These are phyloP conservation scores for Ogataea hybrid DNA, from an alignment of 1,139 yeast genomes.

Conservation along the genomic window DNA sequence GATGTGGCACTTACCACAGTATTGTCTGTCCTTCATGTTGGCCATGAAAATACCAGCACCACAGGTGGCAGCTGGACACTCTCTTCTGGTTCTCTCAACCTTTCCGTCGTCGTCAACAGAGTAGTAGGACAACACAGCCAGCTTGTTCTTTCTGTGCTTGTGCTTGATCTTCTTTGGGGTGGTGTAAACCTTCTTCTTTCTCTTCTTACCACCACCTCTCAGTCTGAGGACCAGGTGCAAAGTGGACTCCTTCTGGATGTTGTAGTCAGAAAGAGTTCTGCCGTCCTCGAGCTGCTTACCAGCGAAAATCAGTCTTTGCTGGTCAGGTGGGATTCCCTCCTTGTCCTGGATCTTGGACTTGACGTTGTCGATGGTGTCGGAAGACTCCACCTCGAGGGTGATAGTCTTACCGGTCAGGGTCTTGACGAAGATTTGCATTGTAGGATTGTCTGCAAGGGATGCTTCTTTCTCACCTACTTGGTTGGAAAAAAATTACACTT, in stretches of 20 bases:
- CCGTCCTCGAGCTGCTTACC: conserved; percentile 99
- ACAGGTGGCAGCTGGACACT: conserved; percentile 90
- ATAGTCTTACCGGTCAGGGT: conserved; percentile 99
- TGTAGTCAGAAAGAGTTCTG: conserved; percentile 98
- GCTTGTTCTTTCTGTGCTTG: conserved; percentile 99
- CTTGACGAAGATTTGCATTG: conserved; percentile 98
- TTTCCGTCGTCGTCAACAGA: conserved; percentile 98
- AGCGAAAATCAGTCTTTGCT: conserved; percentile 99
- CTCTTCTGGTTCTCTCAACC: conserved; percentile 98
- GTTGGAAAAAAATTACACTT: background rate
- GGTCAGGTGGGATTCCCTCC: conserved; percentile 99
- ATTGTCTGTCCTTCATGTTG: conserved; percentile 97
- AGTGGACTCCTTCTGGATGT: conserved; percentile 99
- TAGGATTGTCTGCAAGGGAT: conserved; percentile 35
- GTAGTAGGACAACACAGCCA: conserved; percentile 99
- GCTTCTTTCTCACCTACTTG: conserved; percentile 37
- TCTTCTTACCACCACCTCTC: conserved; percentile 99
- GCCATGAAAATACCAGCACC: conserved; percentile 99
- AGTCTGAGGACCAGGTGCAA: conserved; percentile 96
- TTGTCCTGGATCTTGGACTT: conserved; percentile 99
- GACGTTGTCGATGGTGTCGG: conserved; percentile 99
- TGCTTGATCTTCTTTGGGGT: conserved; percentile 99
- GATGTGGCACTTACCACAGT: conserved; percentile 99
- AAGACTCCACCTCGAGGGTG: conserved; percentile 98
- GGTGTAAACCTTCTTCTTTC: conserved; percentile 99